Evolutionary conservation across 2,329 filamentous ascomycete genomes (phyloP), one percentile per base, ranked within the genome.

Genomic region (Ophiostoma triangulosporum): DNA sequence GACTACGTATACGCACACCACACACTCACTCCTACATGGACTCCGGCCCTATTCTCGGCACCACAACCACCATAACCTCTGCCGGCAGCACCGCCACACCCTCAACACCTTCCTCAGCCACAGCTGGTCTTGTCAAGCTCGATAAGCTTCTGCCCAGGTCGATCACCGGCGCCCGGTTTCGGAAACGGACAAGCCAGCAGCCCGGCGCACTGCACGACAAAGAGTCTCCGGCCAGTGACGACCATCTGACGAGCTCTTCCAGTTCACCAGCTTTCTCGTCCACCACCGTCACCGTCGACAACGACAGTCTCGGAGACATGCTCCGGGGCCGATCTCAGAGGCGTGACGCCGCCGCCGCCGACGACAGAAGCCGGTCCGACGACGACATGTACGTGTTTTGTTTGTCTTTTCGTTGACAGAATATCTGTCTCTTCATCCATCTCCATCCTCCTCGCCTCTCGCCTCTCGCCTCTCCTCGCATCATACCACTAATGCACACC

Each of bases 361-460:
- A 54, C 27, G 43, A 29, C 40, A 29, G 33, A 24, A 32, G 48
- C 15, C 49, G 32, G 27, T 51, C 49, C 5, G 49, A 54, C 26
- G 49, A 54, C 33, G 49, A 54, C 11, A n/a, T 51, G 53, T 54
- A 26, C 51, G 53, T 54, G 3, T 48, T 45, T 38, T 38, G 14
- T 20, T 20, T n/a, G 35, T n/a, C 36, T 9, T 22, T 22, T 24
- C n/a, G 12, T 20, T 40, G 11, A n/a, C 22, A 6, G 5, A 45
- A 15, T 8, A 15, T 22, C 12, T 45, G 22, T 22, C 24, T 45
- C 40, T 27, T 15, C 22, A 27, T 45, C n/a, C 22, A 3, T 11
- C 15, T 20, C 14, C n/a, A 17, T 20, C 20, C 17, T 22, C 20
- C 36, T 36, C 8, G 17, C 36, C 17, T 40, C 17, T 12, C 22